Conservation (phyloP, 805 yeast species). For the Wickerhamiella sorbophila region DNA sequence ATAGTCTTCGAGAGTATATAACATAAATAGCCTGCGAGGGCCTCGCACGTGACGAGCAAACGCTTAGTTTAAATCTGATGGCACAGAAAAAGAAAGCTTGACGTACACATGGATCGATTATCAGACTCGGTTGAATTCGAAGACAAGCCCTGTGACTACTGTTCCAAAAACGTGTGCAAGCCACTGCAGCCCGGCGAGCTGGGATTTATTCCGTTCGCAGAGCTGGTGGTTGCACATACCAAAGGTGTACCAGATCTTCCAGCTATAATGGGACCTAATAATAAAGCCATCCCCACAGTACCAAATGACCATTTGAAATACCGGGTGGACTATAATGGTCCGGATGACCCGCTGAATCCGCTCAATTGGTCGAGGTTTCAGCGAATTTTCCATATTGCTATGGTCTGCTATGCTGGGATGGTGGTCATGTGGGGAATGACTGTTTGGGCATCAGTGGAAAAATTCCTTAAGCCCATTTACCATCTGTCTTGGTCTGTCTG, state of each 20-base stretch:
- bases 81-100: too few relatives aligned
- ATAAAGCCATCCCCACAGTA: neutral
- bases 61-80: too few relatives aligned
- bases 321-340: neutral
- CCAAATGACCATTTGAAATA: neutral
- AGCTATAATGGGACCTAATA: neutral
- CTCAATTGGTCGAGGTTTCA: neutral
- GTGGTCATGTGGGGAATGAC: constrained; percentile 33
- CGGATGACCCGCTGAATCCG: neutral
- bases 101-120: too few relatives aligned
- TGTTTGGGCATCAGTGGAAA: constrained; percentile 29
- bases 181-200: neutral
- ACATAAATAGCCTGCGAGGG: too few relatives aligned
- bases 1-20: too few relatives aligned
- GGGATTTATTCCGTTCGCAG: neutral
- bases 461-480: constrained; percentile 26
- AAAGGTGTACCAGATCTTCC: neutral
- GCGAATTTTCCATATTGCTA: neutral
- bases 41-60: too few relatives aligned
- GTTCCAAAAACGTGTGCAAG: too few relatives aligned
- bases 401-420: neutral
- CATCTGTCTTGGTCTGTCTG: constrained; percentile 35
- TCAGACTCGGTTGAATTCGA: too few relatives aligned
- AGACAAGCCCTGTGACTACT: too few relatives aligned
- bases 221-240: neutral